These are phyloP conservation scores for Wickerhamomyces sp. DNA, from an alignment of 1,139 yeast genomes.

Conservation along the genomic window DNA sequence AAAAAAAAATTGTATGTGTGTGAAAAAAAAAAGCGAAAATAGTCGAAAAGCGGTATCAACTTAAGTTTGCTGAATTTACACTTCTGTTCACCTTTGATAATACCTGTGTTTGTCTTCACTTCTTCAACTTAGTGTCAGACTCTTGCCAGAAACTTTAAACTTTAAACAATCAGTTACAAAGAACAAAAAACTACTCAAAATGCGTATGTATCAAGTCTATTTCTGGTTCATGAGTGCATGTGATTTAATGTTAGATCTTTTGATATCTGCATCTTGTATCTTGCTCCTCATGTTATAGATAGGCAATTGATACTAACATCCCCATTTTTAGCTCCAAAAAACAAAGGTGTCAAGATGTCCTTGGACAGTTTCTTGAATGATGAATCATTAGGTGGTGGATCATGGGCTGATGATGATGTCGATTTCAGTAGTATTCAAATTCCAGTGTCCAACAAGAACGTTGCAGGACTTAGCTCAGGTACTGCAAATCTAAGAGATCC, in stretches of 20 bases:
- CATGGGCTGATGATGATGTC: conserved; percentile 78
- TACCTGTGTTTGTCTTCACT: neutral
- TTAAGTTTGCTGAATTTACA: neutral
- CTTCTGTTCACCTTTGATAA: neutral
- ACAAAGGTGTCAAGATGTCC: conserved; percentile 51
- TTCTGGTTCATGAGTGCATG: neutral
- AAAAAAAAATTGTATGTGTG: neutral
- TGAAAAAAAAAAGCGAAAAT: conserved; percentile 10
- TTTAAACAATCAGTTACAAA: neutral
- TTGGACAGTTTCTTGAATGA: conserved; percentile 50
- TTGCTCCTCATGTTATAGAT: neutral
- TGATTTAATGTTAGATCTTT: neutral
- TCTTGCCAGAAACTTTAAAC: neutral
- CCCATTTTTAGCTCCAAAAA: conserved; percentile 41
- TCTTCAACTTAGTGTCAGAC: neutral
- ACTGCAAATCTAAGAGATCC: conserved; percentile 33
- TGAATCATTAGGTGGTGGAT: conserved; percentile 53
- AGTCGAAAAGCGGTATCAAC: neutral
- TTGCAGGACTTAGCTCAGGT: conserved; percentile 22
- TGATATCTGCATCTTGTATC: too few species aligned
- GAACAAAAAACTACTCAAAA: conserved; percentile 4
- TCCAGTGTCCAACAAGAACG: conserved; percentile 11
- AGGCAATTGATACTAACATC: neutral
- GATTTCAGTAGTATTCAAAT: conserved; percentile 43
- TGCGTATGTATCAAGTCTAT: conserved; percentile 8